Percentiles rank a stretch among this genome's conserved stretches.
phyloP scores from a whole-genome alignment of 345 rosid genomes.

The Geranium brycei region DNA sequence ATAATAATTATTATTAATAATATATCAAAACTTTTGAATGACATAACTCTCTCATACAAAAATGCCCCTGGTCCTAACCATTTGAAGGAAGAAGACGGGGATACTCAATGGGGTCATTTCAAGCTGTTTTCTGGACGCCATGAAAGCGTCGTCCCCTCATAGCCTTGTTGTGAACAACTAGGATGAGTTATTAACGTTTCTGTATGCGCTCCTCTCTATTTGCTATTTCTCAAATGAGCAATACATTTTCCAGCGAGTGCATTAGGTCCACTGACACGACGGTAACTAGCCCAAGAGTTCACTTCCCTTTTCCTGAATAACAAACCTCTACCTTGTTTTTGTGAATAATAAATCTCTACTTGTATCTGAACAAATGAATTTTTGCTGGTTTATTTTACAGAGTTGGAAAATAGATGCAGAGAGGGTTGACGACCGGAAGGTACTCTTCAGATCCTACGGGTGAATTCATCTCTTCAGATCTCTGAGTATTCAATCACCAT shows the following conservation, averaged over 20 bases:
- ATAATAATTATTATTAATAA: no score
- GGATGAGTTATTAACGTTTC: not conserved
- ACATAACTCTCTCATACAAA: no score
- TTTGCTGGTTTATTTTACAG: not conserved
- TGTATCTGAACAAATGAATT: no score
- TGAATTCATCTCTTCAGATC: not conserved
- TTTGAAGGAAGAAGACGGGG: constrained; percentile 66
- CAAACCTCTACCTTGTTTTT: not conserved
- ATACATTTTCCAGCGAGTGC: not conserved
- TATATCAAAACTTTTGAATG: no score
- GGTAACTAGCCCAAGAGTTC: not conserved
- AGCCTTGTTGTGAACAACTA: not conserved
- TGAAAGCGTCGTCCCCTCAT: constrained; percentile 73
- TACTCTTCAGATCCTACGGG: not conserved
- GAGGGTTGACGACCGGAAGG: constrained; percentile 7
- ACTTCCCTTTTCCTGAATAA: not conserved
- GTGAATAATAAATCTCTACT: no score
- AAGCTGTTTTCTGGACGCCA: constrained; percentile 62
- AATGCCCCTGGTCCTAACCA: no score
- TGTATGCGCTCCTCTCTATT: not conserved
- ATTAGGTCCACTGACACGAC: not conserved
- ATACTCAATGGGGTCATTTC: constrained; percentile 61
- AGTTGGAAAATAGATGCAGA: constrained; percentile 3
- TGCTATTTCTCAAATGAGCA: constrained; percentile 3
- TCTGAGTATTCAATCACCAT: not conserved